phyloP scores from a whole-genome alignment of 805 yeast genomes.

The Tetrapisispora namnaoensis region DNA sequence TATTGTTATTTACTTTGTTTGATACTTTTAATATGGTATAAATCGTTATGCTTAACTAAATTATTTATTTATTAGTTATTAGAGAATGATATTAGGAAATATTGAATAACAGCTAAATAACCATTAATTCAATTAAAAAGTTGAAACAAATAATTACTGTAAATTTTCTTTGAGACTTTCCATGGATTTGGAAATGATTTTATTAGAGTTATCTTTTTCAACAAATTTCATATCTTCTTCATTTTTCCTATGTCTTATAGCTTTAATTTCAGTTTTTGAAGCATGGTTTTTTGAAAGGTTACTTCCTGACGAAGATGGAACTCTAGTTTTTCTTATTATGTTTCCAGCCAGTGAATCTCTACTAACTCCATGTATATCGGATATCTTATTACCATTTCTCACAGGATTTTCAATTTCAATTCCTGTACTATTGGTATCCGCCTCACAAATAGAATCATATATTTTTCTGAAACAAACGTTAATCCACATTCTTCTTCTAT shows the following conservation, averaged over 20 bases:
- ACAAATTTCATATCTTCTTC: background rate
- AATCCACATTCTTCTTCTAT: conserved; percentile 62
- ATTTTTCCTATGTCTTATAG: background rate
- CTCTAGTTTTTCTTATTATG: background rate
- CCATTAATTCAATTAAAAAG: too few species aligned
- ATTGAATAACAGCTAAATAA: too few species aligned
- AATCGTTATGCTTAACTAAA: too few species aligned
- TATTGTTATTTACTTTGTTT: too few species aligned
- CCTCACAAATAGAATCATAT: conserved; percentile 4
- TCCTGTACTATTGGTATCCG: background rate
- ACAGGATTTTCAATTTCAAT: conserved; percentile 15
- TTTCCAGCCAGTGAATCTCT: conserved; percentile 20
- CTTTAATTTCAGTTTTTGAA: background rate
- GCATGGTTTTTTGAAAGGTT: background rate
- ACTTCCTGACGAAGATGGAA: background rate
- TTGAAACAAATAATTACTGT: background rate
- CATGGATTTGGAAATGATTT: background rate
- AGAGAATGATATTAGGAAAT: too few species aligned
- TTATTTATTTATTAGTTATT: too few species aligned
- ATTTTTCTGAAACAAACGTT: conserved; percentile 30
- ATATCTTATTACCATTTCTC: conserved; percentile 7
- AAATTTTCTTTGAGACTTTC: conserved; percentile 1
- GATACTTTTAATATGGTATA: too few species aligned
- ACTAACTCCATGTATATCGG: conserved; percentile 15
- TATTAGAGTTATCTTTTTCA: background rate